phyloP scores from a whole-genome alignment of 176 grass and related monocot species.

The Canna indica region DNA sequence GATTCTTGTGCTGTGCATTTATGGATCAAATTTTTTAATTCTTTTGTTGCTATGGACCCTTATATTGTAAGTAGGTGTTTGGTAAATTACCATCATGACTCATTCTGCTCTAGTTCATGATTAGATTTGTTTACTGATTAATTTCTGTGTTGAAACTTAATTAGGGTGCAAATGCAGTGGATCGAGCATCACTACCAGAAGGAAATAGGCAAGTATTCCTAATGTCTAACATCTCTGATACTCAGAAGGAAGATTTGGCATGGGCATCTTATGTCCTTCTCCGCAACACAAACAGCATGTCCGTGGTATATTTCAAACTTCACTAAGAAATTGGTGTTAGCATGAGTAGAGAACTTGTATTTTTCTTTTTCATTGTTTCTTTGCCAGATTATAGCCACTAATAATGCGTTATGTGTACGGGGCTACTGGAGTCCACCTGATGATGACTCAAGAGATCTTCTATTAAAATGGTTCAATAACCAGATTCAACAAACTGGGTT shows the following conservation, averaged over 20 bases:
- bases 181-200: constrained; percentile 47
- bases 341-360: neutral
- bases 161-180: constrained; percentile 59
- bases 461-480: constrained; percentile 61
- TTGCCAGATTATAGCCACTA: constrained; percentile 60
- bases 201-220: constrained; percentile 65
- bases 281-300: constrained; percentile 72
- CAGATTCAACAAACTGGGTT: constrained; percentile 52
- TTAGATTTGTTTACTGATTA: neutral
- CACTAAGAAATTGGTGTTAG: neutral
- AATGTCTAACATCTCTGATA: constrained; percentile 37
- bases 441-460: constrained; percentile 39
- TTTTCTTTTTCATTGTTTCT: constrained; percentile 13
- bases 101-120: too few species aligned
- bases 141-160: constrained; percentile 15
- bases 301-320: constrained; percentile 47
- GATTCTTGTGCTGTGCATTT: too few species aligned
- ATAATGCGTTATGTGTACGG: constrained; percentile 47
- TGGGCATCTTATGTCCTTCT: constrained; percentile 79
- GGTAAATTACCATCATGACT: neutral
- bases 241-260: constrained; percentile 64
- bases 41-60: neutral
- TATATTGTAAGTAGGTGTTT: neutral
- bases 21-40: neutral
- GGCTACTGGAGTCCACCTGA: constrained; percentile 79